Evolutionary conservation across 176 grass and related monocot species (phyloP), one percentile per base, ranked within the genome.

Genomic region (Juncus inflexus): DNA sequence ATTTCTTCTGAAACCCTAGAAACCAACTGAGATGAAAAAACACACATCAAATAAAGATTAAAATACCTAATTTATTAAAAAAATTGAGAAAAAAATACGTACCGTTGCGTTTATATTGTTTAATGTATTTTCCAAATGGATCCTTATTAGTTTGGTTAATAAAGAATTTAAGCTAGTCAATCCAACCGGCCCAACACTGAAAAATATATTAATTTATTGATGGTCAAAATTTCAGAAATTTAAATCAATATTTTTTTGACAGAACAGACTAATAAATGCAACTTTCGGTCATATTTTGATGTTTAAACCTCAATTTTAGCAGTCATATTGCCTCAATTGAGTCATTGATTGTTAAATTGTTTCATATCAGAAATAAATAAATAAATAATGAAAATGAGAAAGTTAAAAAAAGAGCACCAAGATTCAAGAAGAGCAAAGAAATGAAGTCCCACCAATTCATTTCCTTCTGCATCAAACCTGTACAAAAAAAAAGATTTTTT

Each of bases 381-480:
- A 47, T 47, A 47, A 47, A 47, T 9, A 47, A 47, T 47, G 67
- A 7, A 15, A 55, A 40, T 70, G 39, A 41, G 42, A 61, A 69
- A 81, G 61, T 50, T 62, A 37, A 41, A 50, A 6, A 50, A 10
- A 57, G n/a, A 52, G 61, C 74, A 92, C 89, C 89, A 84, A 73
- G 78, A 87, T 77, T 84, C 84, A 66, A 92, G 75, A 61, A 81
- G 55, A 74, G 83, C 78, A 55, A 92, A 87, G 28, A 87, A 84
- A 66, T 67, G 81, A 70, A 92, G 55, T 19, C 89, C 84, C 38
- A 87, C 64, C 67, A 92, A 72, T 77, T 92, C 89, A 77, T 80
- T 66, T 47, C 89, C 89, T 79, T 78, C 75, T 77, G 78, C 84
- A 87, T 84, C 80, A 84, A 92, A 87, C 89, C 84, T 92, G 71